Conservation (phyloP, 1,284 basidiomycete genomes). For the Afroboletus lepidellus region DNA sequence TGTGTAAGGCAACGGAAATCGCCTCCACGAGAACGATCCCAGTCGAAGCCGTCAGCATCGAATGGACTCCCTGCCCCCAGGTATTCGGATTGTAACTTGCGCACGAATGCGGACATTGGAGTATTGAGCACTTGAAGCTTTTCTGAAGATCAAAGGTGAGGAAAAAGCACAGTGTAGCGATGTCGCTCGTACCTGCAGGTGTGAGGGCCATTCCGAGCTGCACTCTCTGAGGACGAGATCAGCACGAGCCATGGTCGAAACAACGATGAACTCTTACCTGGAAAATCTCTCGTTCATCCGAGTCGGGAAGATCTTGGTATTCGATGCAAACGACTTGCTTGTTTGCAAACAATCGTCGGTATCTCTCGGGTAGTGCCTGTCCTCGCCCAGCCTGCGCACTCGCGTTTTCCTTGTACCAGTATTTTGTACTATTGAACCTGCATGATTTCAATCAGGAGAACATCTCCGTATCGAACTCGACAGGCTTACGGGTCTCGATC, state of each 20-base stretch:
- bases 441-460: neutral
- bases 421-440: slow-evolving; percentile 44
- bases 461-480: too few relatives aligned
- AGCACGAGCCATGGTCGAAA: neutral
- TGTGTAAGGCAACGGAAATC: slow-evolving; percentile 64
- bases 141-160: slow-evolving; percentile 35
- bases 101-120: slow-evolving; percentile 52
- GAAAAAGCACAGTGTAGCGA: neutral
- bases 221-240: slow-evolving; percentile 48
- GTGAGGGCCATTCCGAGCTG: slow-evolving; percentile 79
- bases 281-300: slow-evolving; percentile 73
- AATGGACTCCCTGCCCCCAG: slow-evolving; percentile 43
- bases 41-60: slow-evolving; percentile 44
- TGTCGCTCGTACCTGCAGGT: slow-evolving; percentile 46
- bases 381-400: slow-evolving; percentile 18
- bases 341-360: slow-evolving; percentile 53
- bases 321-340: slow-evolving; percentile 76
- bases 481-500: slow-evolving; percentile 56
- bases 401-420: slow-evolving; percentile 45
- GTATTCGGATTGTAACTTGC: slow-evolving; percentile 47
- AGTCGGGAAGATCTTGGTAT: slow-evolving; percentile 58
- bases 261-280: slow-evolving; percentile 41
- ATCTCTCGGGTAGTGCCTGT: slow-evolving; percentile 47
- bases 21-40: slow-evolving; percentile 57
- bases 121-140: slow-evolving; percentile 64